phyloP scores from a whole-genome alignment of 2,329 filamentous ascomycete species.

The Diplodia sapinea region DNA sequence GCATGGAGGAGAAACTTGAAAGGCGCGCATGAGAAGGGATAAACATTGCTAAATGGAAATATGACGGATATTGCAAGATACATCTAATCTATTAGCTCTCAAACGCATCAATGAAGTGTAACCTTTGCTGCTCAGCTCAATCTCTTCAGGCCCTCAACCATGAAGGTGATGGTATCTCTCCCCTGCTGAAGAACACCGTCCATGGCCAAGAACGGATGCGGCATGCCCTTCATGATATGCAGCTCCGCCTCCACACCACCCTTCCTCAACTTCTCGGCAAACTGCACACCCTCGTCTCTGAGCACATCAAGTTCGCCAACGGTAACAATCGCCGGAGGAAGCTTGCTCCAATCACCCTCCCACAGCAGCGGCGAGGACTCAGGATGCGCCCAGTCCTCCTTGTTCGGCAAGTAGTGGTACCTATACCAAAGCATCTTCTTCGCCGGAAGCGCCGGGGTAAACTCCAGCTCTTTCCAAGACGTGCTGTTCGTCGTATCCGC shows the following conservation, averaged over 20 bases:
- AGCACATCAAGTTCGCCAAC: constrained; percentile 45
- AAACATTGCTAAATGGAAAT: too few species aligned
- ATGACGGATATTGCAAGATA: too few species aligned
- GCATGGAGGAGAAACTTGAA: too few species aligned
- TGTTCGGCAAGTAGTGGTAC: constrained; percentile 43
- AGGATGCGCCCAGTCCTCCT: constrained; percentile 38
- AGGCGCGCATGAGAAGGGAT: too few species aligned
- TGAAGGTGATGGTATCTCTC: constrained; percentile 17
- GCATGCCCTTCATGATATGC: constrained; percentile 25
- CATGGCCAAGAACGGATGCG: constrained; percentile 29
- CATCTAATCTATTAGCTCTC: too few species aligned
- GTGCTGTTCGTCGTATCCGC: constrained; percentile 36
- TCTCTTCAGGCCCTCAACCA: constrained; percentile 24
- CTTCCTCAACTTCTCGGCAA: constrained; percentile 39
- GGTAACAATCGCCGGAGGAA: constrained; percentile 44
- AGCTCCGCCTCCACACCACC: constrained; percentile 33
- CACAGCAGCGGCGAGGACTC: constrained; percentile 42
- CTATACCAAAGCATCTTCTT: constrained; percentile 48
- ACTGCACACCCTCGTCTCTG: constrained; percentile 42
- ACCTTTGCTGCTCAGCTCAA: background rate
- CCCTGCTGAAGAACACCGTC: constrained; percentile 28
- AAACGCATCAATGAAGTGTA: background rate
- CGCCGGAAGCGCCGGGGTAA: constrained; percentile 44
- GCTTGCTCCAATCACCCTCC: constrained; percentile 36
- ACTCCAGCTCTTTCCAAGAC: constrained; percentile 32